Conservation (phyloP, 306 rosid species). For the Malus asiatica region DNA sequence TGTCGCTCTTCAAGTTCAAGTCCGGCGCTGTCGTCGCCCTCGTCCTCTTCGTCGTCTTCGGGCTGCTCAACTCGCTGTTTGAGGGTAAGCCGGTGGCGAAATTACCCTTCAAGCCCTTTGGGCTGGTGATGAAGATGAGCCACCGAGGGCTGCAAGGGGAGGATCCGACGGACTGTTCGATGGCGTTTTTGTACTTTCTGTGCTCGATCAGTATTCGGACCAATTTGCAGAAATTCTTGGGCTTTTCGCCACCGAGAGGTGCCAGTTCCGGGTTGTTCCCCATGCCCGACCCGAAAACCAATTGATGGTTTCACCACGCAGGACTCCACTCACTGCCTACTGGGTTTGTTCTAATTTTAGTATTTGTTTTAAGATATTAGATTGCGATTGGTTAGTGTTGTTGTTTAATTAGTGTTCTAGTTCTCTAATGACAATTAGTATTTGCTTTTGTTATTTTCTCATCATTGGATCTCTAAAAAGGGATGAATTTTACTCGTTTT, state of each 20-base stretch:
- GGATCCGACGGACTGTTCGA: conserved; percentile 89
- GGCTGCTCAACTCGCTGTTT: conserved; percentile 78
- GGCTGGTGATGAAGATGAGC: conserved; percentile 88
- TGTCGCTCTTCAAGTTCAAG: conserved; percentile 92
- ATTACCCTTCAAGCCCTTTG: conserved; percentile 79
- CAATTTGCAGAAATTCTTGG: conserved; percentile 92
- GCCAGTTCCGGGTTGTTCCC: conserved; percentile 82
- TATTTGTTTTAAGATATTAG: neutral
- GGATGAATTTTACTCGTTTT: neutral
- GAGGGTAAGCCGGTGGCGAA: conserved; percentile 91
- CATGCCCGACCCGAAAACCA: conserved; percentile 93
- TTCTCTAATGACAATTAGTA: neutral
- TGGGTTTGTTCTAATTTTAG: conserved; percentile 13
- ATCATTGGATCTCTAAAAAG: neutral
- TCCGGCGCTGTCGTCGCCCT: conserved; percentile 96
- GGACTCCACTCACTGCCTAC: neutral
- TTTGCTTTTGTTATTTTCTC: neutral
- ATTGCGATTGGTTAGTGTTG: conserved; percentile 11
- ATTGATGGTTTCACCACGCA: conserved; percentile 28
- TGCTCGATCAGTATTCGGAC: conserved; percentile 92
- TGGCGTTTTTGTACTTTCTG: conserved; percentile 91
- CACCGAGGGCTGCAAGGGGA: conserved; percentile 85
- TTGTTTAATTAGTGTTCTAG: neutral
- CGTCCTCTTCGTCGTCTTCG: conserved; percentile 95
- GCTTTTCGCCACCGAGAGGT: conserved; percentile 92